Base-by-base conservation (phyloP, 805 yeast genomes). In the Sugiyamaella valdiviana region DNA sequence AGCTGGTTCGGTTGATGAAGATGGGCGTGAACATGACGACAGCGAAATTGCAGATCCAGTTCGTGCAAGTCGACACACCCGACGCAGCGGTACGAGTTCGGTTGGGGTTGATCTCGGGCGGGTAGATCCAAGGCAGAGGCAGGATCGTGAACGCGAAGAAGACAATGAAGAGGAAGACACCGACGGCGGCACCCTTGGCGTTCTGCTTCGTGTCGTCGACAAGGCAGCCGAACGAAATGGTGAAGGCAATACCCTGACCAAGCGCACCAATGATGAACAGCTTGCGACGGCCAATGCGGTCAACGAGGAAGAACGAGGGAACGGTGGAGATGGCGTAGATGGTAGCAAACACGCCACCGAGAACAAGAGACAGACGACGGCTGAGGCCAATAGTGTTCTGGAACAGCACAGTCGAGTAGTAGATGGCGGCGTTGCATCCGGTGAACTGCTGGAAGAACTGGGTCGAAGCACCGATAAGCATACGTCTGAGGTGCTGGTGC, bases 1-100 rank as follows among this genome's bases (percentile, higher is more conserved):
- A 81, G 50, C 73, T 70, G 46, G 64, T 54, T 39, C 53, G 55
- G 50, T 58, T 58, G 60, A 77, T 64, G 65, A 74, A 68, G 38
- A 76, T 71, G 21, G 87, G 88, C 1, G 84, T 79, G 55, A 80
- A 76, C 80, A 80, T 78, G 45, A 81, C 86, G 36, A 82, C 82
- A 47, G 80, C 73, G 55, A 80, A 82, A 63, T 81, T 81, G 56
- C 73, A 73, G 21, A 77, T 63, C 86, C 87, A 82, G 68, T 81
- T 82, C 49, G 79, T 71, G 50, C 82, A 79, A 6, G 86, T 80
- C 12, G 84, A 77, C 21, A 80, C 65, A 29, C 83, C 80, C 23
- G 82, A 74, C 37, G 81, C 79, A 7, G 42, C 56, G 32, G 60
- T 57, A 53, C 60, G 51, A 32, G 60, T 55, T 41, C 51, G 43